Base-by-base conservation (phyloP, 768 basidiomycete genomes). In the Pholiota conissans region DNA sequence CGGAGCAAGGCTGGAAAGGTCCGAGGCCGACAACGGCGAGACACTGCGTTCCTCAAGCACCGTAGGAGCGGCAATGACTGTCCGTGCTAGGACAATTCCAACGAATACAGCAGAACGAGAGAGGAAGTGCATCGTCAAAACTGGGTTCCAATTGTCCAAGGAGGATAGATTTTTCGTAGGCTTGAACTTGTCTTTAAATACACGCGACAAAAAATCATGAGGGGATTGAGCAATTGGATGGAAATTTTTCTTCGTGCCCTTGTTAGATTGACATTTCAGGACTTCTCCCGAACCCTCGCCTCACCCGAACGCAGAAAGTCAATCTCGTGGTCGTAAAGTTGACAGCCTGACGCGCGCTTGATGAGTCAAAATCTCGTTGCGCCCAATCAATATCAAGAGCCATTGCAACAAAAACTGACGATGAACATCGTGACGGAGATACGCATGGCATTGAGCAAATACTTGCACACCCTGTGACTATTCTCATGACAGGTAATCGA, bases 11-110 rank as follows among this genome's bases (percentile, higher is more conserved):
- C 58, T 46, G 5, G 61, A 32, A 34, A 64, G 37, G 24, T 64
- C 63, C 16, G 64, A 46, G 0, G 72, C 11, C 0, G 78, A 70
- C 4, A 74, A 27, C 5, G 65, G 52, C 6, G 69, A 66, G 7
- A 65, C 63, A 35, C 57, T 59, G 20, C 69, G 65, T 45, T 63
- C 60, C 34, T 66, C 56, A 28, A 70, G 39, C 5, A 45, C 35
- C 1, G 64, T 40, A 3, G 67, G 63, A 18, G 63, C 62, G 30
- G 61, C 67, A 49, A 55, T 52, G 1, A 47, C 52, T n/a, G 54
- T 49, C 30, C 35, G 32, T 10, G 22, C 54, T 5, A 32, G 30
- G 6, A 55, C 35, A 42, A 59, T 35, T 18, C 27, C 57, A 16
- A 49, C 29, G 24, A 53, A 30, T 22, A 49, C 27, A 40, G 42